Evolutionary conservation across 2,329 filamentous ascomycete genomes (phyloP), one percentile per base, ranked within the genome.

Genomic region (Hysterium pulicare): DNA sequence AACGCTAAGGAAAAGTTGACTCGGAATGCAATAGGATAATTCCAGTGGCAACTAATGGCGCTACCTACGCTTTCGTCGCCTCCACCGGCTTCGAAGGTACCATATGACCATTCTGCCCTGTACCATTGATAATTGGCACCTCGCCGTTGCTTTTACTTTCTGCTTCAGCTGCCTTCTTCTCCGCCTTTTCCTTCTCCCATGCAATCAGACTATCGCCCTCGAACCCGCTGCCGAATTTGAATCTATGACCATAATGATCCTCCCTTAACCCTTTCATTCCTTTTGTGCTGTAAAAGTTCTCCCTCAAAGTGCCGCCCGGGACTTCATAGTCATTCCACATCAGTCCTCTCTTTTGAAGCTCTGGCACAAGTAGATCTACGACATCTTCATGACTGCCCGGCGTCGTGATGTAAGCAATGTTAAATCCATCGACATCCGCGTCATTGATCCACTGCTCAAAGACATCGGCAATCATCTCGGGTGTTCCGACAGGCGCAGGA

Each of bases 381-480:
- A 49, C 35, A 37, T 51, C 48, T 26, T 51, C 44, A 38, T 49
- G 49, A 26, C 46, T 53, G 2, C 50, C 50, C 3, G 50, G 50
- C 1, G 46, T 46, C 3, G 47, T 45, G 2, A 53, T 46, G 26
- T 53, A 53, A 4, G 44, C 81, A 59, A 87, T 75, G 58, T 87
- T 87, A 64, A 87, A 87, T 0, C 84, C 83, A 57, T 87, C 83
- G 0, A 87, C 76, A 51, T 86, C 83, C 0, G 80, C 82, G 55
- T 85, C 82, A 3, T 67, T 53, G 0, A 86, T 71, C 82, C 83
- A 87, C 2, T 71, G 61, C 66, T 87, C 81, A 44, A 87, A 71
- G 39, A 76, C 74, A 56, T 87, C 83, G 0, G 82, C 83, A 1
- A 86, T 81, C 48, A 78, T 75, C 13, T 71, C 62, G 0, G 82